Conservation (phyloP, 2,329 filamentous ascomycete species). For the Aureobasidium mangrovei region DNA sequence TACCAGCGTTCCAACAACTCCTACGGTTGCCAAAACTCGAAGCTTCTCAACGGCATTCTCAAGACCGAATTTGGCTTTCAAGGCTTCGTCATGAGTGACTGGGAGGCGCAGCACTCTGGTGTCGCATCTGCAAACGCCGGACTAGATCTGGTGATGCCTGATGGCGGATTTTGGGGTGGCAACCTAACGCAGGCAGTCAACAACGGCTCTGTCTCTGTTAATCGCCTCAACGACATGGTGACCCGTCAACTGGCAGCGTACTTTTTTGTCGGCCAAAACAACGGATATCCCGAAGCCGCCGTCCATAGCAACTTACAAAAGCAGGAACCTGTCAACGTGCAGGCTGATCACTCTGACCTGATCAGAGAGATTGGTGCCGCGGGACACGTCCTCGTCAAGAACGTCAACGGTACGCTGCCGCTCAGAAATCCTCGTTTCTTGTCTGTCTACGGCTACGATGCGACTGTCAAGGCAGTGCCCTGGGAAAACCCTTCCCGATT, state of each 20-base stretch:
- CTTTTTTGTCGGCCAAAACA: conserved; percentile 51
- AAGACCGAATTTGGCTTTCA: conserved; percentile 69
- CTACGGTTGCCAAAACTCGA: conserved; percentile 50
- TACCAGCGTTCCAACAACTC: conserved; percentile 53
- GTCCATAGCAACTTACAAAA: conserved; percentile 41
- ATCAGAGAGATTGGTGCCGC: conserved; percentile 46
- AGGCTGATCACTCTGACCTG: conserved; percentile 43
- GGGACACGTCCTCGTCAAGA: conserved; percentile 54
- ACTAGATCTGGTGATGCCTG: conserved; percentile 59
- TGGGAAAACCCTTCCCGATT: conserved; percentile 28
- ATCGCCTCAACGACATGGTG: conserved; percentile 52
- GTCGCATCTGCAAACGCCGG: conserved; percentile 52
- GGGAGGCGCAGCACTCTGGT: conserved; percentile 53
- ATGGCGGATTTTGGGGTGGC: conserved; percentile 26
- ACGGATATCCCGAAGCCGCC: conserved; percentile 48
- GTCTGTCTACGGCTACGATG: conserved; percentile 33
- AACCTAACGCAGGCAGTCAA: conserved; percentile 47
- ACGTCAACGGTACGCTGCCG: conserved; percentile 48
- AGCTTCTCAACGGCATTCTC: conserved; percentile 57
- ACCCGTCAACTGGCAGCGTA: conserved; percentile 41
- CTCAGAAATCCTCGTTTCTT: conserved; percentile 36
- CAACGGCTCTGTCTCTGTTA: conserved; percentile 40
- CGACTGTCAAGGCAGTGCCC: conserved; percentile 24
- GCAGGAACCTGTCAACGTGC: conserved; percentile 13
- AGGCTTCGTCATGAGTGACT: conserved; percentile 60